Evolutionary conservation across 371 early-diverging fungal genomes (phyloP), one percentile per base, ranked within the genome.

Genomic region (Saksenaea vasiformis): DNA sequence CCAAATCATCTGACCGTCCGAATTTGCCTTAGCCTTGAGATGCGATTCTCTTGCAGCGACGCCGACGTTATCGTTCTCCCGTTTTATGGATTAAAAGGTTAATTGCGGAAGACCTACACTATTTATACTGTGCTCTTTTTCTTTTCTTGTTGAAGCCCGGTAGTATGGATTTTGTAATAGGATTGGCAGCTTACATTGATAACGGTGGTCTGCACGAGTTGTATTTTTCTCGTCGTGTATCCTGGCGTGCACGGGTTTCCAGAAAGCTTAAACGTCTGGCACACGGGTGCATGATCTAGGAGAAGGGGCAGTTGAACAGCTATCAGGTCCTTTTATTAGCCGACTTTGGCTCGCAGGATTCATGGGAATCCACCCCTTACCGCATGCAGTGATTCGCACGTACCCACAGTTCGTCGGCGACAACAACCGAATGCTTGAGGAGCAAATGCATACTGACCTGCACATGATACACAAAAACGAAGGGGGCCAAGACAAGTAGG

Each of bases 301-400:
- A 22, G 9, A 47, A 47, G 51, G 51, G 51, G 39, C 17, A 22
- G 9, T 5, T 5, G 51, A 47, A 47, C 8, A 10, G 10, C 22
- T 26, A 10, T 47, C 17, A 19, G 22, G 17, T 47, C 24, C 10
- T 10, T 22, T 47, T 47, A 17, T 17, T 11, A 19, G 17, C 5
- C 22, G 17, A 5, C 22, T 10, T 1, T 47, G 51, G 51, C n/a
- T 39, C 15, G 11, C 39, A 19, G 22, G 5, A 47, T 8, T 22
- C 24, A 47, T 47, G 51, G 22, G 51, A 47, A 47, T 22, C 22
- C 22, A 41, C 43, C 51, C 51, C 51, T 47, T 47, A 11, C 51
- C 24, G 24, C 51, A 47, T 47, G 51, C 51, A 47, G 51, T 22
- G n/a, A n/a, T 47, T 47, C 51, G 51, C 51, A 47, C 51, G 51